phyloP scores from a whole-genome alignment of 176 grass and related monocot genomes.

The Oryza glumipatula region DNA sequence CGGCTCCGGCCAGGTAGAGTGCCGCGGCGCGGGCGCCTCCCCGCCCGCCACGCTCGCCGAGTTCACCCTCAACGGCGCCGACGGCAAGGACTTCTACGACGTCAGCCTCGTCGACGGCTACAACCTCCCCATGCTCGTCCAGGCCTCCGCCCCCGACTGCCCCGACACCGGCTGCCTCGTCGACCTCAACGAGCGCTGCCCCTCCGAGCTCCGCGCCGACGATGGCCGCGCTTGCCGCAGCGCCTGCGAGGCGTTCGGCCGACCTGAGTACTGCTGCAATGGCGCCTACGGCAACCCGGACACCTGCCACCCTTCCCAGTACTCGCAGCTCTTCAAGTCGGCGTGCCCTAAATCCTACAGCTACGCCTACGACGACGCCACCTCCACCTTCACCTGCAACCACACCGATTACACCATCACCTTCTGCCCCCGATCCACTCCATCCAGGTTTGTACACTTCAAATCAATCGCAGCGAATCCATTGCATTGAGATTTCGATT shows the following conservation, averaged over 20 bases:
- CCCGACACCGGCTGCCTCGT: conserved; percentile 67
- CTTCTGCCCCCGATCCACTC: conserved; percentile 76
- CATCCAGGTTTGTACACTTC: conserved; percentile 38
- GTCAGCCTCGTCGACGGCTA: conserved; percentile 95
- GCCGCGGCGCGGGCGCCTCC: conserved; percentile 58
- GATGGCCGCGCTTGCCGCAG: conserved; percentile 71
- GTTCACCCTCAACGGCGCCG: conserved; percentile 77
- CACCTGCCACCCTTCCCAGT: conserved; percentile 82
- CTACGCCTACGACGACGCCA: conserved; percentile 96
- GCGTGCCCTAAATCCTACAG: conserved; percentile 91
- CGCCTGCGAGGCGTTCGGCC: conserved; percentile 79
- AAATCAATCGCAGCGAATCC: not conserved
- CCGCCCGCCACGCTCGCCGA: conserved; percentile 89
- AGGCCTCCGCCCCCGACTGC: conserved; percentile 51
- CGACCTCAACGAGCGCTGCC: conserved; percentile 78
- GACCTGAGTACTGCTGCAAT: conserved; percentile 91
- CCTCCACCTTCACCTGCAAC: conserved; percentile 90
- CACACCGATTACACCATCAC: conserved; percentile 82
- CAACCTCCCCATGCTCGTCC: conserved; percentile 85
- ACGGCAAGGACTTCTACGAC: conserved; percentile 82
- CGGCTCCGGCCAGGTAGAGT: conserved; percentile 78
- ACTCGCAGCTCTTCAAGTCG: conserved; percentile 94
- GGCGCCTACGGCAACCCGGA: conserved; percentile 71
- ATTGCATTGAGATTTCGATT: not conserved
- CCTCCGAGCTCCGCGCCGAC: conserved; percentile 62